phyloP scores from a whole-genome alignment of 768 basidiomycete species.

The Panaeolus cyanescens region DNA sequence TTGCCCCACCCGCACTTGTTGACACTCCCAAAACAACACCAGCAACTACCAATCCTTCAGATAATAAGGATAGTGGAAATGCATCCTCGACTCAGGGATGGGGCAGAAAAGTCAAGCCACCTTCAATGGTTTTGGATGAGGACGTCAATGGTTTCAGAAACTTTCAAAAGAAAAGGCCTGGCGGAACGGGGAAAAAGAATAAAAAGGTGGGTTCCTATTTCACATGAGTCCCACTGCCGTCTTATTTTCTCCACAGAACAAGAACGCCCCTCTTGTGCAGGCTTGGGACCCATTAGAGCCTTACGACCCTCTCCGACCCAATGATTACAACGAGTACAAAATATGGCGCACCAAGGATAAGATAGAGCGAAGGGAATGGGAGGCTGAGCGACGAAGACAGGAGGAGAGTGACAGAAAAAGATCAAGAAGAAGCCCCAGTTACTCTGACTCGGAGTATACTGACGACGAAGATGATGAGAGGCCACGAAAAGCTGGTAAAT shows the following conservation, averaged over 20 bases:
- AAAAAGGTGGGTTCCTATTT: slow-evolving; percentile 54
- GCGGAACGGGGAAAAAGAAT: slow-evolving; percentile 46
- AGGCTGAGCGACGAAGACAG: slow-evolving; percentile 58
- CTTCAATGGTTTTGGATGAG: slow-evolving; percentile 88
- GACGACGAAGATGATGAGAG: slow-evolving; percentile 69
- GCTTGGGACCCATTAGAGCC: slow-evolving; percentile 80
- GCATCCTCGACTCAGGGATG: slow-evolving; percentile 60
- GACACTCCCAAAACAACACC: slow-evolving; percentile 31
- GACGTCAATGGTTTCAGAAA: slow-evolving; percentile 83
- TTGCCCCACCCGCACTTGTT: slow-evolving; percentile 66
- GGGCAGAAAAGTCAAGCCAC: slow-evolving; percentile 90
- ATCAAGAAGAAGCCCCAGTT: slow-evolving; percentile 54
- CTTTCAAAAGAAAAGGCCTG: slow-evolving; percentile 54
- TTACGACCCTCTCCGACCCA: slow-evolving; percentile 83
- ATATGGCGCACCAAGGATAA: slow-evolving; percentile 75
- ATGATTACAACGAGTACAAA: slow-evolving; percentile 90
- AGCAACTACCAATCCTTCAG: slow-evolving; percentile 6
- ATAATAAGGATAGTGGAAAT: slow-evolving; percentile 1
- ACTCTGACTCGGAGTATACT: slow-evolving; percentile 67
- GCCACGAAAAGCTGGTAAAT: slow-evolving; percentile 68
- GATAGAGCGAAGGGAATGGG: slow-evolving; percentile 69
- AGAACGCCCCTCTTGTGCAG: slow-evolving; percentile 49
- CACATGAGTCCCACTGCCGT: slow-evolving; percentile 1
- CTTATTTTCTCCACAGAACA: slow-evolving; percentile 46
- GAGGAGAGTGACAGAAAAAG: slow-evolving; percentile 56